Percentiles rank a stretch among this genome's conserved stretches.
Evolutionary conservation across 331 rosid species (phyloP).

Genomic region (Stylosanthes scabra): DNA sequence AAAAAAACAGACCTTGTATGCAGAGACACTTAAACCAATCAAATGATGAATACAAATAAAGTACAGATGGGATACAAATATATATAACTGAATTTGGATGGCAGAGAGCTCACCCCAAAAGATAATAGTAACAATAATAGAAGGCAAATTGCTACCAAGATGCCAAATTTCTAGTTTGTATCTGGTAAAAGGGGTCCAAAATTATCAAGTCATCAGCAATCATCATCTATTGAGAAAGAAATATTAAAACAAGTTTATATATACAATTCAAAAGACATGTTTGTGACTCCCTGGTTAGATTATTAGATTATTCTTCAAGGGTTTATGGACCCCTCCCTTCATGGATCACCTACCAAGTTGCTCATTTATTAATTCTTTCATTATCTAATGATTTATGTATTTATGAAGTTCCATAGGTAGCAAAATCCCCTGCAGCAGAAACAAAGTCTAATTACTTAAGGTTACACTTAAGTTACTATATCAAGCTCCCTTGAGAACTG

Average conservation of each 20-base stretch:
- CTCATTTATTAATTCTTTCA: not conserved
- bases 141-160: no score
- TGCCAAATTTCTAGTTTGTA: not conserved
- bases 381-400: constrained; percentile 10
- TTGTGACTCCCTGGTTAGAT: not conserved
- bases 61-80: no score
- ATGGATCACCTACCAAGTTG: not conserved
- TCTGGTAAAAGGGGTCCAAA: not conserved
- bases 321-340: not conserved
- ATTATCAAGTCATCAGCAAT: not conserved
- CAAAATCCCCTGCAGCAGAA: constrained; percentile 24
- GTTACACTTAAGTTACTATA: no score
- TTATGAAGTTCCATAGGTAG: not conserved
- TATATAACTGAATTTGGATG: no score
- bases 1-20: no score
- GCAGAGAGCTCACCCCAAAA: no score
- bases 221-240: not conserved
- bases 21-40: no score
- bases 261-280: not conserved
- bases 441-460: not conserved
- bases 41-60: no score
- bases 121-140: no score
- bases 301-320: constrained; percentile 9
- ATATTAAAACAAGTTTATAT: constrained; percentile 13
- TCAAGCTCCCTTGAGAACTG: no score